Evolutionary conservation across 78 protist species (phyloP).

Genomic region (Chrysochromulina tobinii): DNA sequence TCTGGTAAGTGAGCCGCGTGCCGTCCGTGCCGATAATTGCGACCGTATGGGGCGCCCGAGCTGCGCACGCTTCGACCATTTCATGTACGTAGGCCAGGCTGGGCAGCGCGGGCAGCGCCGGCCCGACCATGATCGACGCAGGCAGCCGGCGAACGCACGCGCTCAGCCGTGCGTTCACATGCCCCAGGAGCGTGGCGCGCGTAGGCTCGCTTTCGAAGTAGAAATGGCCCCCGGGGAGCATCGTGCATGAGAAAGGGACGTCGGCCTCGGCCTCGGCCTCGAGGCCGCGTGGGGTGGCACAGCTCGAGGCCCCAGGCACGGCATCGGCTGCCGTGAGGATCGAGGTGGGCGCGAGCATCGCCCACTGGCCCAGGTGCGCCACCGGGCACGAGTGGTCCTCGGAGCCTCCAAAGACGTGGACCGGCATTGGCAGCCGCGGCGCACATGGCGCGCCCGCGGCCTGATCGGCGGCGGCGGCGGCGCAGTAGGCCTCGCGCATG

Average conservation of each 20-base stretch:
- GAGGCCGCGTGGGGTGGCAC: neutral
- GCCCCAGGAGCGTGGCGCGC: neutral
- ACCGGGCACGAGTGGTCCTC: neutral
- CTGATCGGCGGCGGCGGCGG: neutral
- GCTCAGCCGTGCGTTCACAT: neutral
- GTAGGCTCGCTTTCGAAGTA: neutral
- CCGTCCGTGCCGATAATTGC: slow-evolving; percentile 17
- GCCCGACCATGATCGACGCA: neutral
- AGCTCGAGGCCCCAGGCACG: neutral
- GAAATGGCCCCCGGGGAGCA: slow-evolving; percentile 33
- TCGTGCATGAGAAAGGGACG: neutral
- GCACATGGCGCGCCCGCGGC: too few species aligned
- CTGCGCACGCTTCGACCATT: neutral
- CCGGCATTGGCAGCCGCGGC: neutral
- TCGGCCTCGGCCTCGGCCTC: neutral
- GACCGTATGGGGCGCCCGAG: neutral
- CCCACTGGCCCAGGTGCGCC: neutral
- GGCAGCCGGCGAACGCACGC: neutral
- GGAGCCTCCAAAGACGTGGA: neutral
- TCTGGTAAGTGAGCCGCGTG: neutral
- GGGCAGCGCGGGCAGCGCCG: neutral
- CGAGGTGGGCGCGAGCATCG: neutral
- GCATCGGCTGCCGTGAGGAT: neutral
- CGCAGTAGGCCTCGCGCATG: slow-evolving; percentile 3
- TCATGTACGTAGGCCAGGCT: neutral